Conservation (phyloP, 257 asterid species). For the Primulina huaijiensis region DNA sequence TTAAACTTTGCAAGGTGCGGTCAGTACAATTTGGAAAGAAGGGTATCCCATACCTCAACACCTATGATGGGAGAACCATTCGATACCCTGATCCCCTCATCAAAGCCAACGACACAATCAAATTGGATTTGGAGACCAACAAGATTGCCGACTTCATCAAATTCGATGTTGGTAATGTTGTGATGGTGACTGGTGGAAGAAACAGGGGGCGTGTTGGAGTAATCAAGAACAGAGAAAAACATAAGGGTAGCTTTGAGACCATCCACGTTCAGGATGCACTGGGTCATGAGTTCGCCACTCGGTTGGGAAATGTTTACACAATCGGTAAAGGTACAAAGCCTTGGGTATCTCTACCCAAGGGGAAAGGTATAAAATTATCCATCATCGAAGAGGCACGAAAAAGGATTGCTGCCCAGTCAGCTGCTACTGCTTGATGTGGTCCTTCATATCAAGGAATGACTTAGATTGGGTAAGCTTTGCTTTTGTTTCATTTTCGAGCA, state of each 20-base stretch:
- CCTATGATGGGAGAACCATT: constrained; percentile 37
- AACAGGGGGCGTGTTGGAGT: constrained; percentile 39
- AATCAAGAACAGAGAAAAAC: constrained; percentile 35
- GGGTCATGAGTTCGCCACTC: constrained; percentile 40
- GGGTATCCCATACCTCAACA: constrained; percentile 33
- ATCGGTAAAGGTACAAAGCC: constrained; percentile 39
- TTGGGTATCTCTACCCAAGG: constrained; percentile 39
- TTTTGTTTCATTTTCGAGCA: background rate
- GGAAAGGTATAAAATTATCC: constrained; percentile 38
- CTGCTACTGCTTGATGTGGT: constrained; percentile 22
- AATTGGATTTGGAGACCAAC: constrained; percentile 33
- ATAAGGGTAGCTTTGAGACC: constrained; percentile 38
- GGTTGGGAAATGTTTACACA: constrained; percentile 35
- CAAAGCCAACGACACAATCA: constrained; percentile 39
- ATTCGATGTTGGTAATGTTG: constrained; percentile 41
- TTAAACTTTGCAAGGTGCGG: constrained; percentile 38
- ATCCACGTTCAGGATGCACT: constrained; percentile 32
- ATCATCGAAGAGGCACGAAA: constrained; percentile 39
- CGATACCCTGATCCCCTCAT: constrained; percentile 40
- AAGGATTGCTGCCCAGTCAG: constrained; percentile 35
- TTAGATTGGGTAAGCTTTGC: background rate
- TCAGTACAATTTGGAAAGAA: constrained; percentile 35
- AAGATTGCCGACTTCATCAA: constrained; percentile 37
- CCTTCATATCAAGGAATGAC: background rate
- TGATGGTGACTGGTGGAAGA: constrained; percentile 43